Evolutionary conservation across 306 rosid genomes (phyloP).

Genomic region (Cajanus cajan): DNA sequence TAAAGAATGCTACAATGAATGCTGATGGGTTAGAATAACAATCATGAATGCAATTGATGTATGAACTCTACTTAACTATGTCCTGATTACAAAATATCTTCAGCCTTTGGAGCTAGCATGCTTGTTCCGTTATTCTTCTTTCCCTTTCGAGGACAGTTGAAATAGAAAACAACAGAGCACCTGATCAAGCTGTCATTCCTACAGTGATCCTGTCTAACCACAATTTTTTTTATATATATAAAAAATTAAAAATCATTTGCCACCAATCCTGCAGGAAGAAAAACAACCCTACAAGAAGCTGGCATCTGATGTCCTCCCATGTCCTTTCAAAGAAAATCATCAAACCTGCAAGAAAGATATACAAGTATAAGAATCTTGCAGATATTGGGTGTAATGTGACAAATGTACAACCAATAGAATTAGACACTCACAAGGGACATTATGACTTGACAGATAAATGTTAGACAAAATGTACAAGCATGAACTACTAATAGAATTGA

Average conservation of each 20-base stretch:
- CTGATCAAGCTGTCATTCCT: constrained; percentile 15
- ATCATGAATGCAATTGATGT: constrained; percentile 43
- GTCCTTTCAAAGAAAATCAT: constrained; percentile 27
- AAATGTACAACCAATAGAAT: neutral
- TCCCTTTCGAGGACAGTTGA: constrained; percentile 24
- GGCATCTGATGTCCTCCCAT: constrained; percentile 25
- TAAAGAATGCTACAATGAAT: constrained; percentile 47
- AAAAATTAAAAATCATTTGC: constrained; percentile 23
- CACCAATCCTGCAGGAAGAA: constrained; percentile 41
- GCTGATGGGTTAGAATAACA: constrained; percentile 41
- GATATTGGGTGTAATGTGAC: neutral
- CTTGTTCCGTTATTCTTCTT: constrained; percentile 31
- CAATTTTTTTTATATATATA: neutral
- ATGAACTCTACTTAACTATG: constrained; percentile 31
- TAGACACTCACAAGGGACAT: neutral
- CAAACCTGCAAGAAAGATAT: constrained; percentile 34
- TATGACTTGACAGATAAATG: neutral
- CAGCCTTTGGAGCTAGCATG: constrained; percentile 23
- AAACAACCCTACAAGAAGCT: constrained; percentile 44
- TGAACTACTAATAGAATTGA: neutral
- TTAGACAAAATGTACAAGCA: neutral
- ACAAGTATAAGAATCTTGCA: constrained; percentile 24
- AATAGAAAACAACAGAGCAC: constrained; percentile 31
- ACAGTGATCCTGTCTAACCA: neutral
- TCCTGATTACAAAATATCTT: constrained; percentile 30